phyloP scores from a whole-genome alignment of 768 basidiomycete genomes.

The Pleurotus eryngii region DNA sequence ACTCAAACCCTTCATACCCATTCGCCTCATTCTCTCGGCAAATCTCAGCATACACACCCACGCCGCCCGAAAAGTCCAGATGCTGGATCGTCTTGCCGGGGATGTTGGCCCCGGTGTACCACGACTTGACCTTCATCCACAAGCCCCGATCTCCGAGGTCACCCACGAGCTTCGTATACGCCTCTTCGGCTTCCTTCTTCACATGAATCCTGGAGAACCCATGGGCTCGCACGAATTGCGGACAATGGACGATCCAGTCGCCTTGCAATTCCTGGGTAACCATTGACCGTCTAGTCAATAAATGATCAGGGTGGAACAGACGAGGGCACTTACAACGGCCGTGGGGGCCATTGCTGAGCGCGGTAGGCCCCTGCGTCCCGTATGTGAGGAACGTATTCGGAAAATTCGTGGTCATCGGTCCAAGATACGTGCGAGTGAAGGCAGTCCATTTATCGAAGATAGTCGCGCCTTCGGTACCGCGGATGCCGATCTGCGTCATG shows the following conservation, averaged over 20 bases:
- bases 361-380: constrained; percentile 23
- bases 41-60: constrained; percentile 15
- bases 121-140: constrained; percentile 20
- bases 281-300: not conserved
- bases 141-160: constrained; percentile 12
- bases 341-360: constrained; percentile 24
- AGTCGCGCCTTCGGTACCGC: constrained; percentile 14
- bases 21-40: constrained; percentile 14
- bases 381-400: constrained; percentile 25
- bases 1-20: constrained; percentile 7
- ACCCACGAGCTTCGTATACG: constrained; percentile 11
- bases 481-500: constrained; percentile 20
- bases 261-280: constrained; percentile 20
- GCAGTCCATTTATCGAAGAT: constrained; percentile 21
- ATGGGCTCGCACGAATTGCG: constrained; percentile 14
- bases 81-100: constrained; percentile 19
- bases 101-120: constrained; percentile 24
- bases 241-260: constrained; percentile 20
- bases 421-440: constrained; percentile 19
- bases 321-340: constrained; percentile 15
- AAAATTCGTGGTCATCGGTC: constrained; percentile 16
- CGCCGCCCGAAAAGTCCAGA: constrained; percentile 22
- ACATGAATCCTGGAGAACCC: constrained; percentile 11
- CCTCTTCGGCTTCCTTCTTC: constrained; percentile 10
- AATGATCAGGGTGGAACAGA: not conserved